Evolutionary conservation across 495 filamentous ascomycete species (phyloP).

Genomic region (Hapsidospora chrysogenum): DNA sequence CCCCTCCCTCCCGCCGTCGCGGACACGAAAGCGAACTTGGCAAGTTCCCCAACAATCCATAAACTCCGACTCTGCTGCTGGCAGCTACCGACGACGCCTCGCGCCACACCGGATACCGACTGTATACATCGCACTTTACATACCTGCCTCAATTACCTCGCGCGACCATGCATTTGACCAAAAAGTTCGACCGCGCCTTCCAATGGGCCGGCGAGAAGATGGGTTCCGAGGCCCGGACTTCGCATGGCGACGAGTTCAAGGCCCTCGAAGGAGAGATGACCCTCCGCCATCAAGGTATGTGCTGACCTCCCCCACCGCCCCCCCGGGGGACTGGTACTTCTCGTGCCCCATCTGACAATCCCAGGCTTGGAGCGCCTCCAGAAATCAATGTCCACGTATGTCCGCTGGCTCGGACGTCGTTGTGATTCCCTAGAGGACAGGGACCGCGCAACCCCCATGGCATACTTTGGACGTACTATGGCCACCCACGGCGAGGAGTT

Average conservation of each 20-base stretch:
- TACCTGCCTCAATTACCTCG: too few relatives aligned
- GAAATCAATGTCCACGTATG: constrained; percentile 70
- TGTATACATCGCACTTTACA: too few relatives aligned
- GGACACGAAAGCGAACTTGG: too few relatives aligned
- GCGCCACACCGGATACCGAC: too few relatives aligned
- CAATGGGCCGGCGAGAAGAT: constrained; percentile 98
- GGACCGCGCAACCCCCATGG: constrained; percentile 63
- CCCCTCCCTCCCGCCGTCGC: too few relatives aligned
- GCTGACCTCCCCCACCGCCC: neutral
- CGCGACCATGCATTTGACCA: constrained; percentile 89
- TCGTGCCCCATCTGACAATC: neutral
- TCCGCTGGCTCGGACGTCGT: constrained; percentile 82
- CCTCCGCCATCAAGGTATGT: constrained; percentile 72
- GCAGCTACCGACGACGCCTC: too few relatives aligned
- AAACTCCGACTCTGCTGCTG: too few relatives aligned
- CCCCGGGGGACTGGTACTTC: too few relatives aligned
- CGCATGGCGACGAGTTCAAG: constrained; percentile 84
- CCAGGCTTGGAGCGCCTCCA: constrained; percentile 86
- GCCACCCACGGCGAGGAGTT: constrained; percentile 88
- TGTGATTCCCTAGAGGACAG: constrained; percentile 71
- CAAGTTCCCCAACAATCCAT: too few relatives aligned
- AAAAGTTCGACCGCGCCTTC: constrained; percentile 91
- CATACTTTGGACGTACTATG: constrained; percentile 75
- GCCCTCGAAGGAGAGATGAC: constrained; percentile 84
- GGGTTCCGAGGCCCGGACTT: constrained; percentile 83